These are phyloP conservation scores for Puccinia coronata DNA, from an alignment of 1,284 basidiomycete genomes.

Conservation along the genomic window DNA sequence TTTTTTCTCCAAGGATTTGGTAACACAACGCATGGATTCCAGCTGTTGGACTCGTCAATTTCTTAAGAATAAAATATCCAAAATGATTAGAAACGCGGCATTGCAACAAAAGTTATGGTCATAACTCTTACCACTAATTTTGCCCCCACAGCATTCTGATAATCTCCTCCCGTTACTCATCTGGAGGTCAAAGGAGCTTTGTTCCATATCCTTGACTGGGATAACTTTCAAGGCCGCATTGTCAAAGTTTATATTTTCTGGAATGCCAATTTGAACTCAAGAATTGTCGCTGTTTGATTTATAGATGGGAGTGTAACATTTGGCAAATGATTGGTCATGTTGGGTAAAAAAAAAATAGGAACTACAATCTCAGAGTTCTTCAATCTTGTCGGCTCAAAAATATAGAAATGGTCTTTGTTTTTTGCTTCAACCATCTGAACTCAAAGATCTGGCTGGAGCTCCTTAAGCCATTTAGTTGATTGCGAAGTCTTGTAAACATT, in stretches of 20 bases:
- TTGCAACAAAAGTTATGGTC: background rate
- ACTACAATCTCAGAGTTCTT: background rate
- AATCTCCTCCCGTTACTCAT: background rate
- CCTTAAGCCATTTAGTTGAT: background rate
- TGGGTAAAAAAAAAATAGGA: background rate
- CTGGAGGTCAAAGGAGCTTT: background rate
- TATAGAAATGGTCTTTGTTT: background rate
- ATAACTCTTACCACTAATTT: background rate
- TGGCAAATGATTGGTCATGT: background rate
- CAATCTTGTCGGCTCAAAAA: background rate
- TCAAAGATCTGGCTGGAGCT: background rate
- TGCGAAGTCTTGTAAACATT: background rate
- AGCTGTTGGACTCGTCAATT: background rate
- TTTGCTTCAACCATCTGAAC: background rate
- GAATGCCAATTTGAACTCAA: background rate
- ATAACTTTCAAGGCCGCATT: background rate
- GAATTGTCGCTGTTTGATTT: background rate
- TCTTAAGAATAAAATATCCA: background rate
- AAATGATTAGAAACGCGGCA: background rate
- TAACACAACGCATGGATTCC: background rate
- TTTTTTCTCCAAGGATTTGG: constrained; percentile 1
- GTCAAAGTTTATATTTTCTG: background rate
- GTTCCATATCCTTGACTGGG: background rate
- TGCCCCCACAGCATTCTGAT: background rate
- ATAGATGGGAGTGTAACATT: background rate